Evolutionary conservation across 73 alveolate species (phyloP).

Genomic region (Uronychia binucleata): DNA sequence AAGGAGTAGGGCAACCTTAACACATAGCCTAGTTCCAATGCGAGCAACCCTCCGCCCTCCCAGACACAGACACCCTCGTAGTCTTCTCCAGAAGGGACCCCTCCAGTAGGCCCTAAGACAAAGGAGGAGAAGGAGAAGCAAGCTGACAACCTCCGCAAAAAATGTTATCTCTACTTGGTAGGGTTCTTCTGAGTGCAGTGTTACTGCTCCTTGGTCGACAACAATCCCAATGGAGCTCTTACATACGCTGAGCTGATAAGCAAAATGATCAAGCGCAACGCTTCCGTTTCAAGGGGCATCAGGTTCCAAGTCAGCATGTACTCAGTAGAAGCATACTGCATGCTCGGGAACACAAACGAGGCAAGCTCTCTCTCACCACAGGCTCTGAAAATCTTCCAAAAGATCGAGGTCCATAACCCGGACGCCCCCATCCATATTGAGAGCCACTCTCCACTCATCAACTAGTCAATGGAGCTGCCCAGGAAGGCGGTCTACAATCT

Average conservation of each 20-base stretch:
- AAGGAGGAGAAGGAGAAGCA: neutral
- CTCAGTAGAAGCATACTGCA: constrained; percentile 39
- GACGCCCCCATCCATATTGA: constrained; percentile 25
- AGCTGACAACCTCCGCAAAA: constrained; percentile 12
- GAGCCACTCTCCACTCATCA: constrained; percentile 9
- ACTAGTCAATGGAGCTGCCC: neutral
- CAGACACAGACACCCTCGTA: neutral
- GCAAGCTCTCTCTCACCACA: too few relatives aligned
- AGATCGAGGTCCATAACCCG: neutral
- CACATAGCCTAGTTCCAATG: neutral
- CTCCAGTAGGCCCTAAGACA: neutral
- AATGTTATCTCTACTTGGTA: constrained; percentile 5
- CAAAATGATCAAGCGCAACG: constrained; percentile 17
- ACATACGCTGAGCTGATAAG: constrained; percentile 9
- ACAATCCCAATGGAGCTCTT: constrained; percentile 15
- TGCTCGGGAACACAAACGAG: constrained; percentile 20
- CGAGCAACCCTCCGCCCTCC: too few relatives aligned
- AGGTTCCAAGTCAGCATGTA: constrained; percentile 19
- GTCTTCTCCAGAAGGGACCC: neutral
- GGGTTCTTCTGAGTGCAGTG: neutral
- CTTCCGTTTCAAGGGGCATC: constrained; percentile 4
- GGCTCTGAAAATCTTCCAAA: constrained; percentile 20
- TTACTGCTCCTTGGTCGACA: neutral
- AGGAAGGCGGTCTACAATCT: constrained; percentile 5
- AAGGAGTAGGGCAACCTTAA: neutral